Percentiles rank a stretch among this genome's conserved stretches.
Evolutionary conservation across 2,329 filamentous ascomycete species (phyloP).

Genomic region (Truncatella angustata): DNA sequence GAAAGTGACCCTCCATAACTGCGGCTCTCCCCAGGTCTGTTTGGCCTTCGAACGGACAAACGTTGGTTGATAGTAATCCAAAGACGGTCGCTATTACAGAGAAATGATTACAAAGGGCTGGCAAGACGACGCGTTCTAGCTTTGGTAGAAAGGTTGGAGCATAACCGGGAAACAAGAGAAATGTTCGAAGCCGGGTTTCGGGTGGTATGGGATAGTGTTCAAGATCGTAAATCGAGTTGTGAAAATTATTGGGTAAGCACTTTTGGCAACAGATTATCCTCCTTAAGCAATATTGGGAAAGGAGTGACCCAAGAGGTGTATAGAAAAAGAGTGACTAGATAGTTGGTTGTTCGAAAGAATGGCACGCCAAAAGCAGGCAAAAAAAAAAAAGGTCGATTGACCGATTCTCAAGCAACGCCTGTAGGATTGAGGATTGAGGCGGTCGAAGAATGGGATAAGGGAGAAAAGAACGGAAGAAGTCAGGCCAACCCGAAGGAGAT

Average conservation of each 20-base stretch:
- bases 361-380: conserved; percentile 56
- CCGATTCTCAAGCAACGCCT: conserved; percentile 34
- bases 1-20: conserved; percentile 10
- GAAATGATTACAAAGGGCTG: neutral
- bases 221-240: neutral
- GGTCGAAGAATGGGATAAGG: conserved; percentile 26
- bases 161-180: neutral
- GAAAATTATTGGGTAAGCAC: neutral
- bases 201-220: neutral
- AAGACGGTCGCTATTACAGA: neutral
- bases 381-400: conserved; percentile 28
- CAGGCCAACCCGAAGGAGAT: conserved; percentile 19
- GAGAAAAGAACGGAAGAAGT: conserved; percentile 24
- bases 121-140: neutral
- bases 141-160: neutral
- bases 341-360: conserved; percentile 46
- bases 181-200: neutral
- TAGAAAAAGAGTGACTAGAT: conserved; percentile 42
- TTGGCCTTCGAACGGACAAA: neutral
- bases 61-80: neutral
- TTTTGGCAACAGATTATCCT: neutral
- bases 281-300: conserved; percentile 13
- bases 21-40: neutral
- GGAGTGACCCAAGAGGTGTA: conserved; percentile 21
- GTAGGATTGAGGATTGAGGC: conserved; percentile 21